Percentiles rank a stretch among this genome's conserved stretches.
Evolutionary conservation across 306 rosid genomes (phyloP).

Genomic region (Chamaecrista fasciculata): DNA sequence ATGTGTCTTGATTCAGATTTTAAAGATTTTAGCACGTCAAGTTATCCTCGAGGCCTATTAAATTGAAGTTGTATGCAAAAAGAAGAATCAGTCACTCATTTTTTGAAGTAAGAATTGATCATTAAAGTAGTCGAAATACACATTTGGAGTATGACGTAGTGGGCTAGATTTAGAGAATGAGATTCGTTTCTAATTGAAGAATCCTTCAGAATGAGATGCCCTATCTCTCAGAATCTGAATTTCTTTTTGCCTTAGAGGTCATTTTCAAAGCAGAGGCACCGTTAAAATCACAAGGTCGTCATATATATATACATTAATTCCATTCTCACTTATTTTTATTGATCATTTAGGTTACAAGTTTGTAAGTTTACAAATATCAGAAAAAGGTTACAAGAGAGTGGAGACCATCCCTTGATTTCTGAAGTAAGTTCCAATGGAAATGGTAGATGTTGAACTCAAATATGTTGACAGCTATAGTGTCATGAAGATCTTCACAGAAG

Average conservation of each 20-base stretch:
- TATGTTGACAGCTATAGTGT: slow-evolving; percentile 37
- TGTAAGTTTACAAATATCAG: too few relatives aligned
- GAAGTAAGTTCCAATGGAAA: slow-evolving; percentile 53
- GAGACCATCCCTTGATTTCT: slow-evolving; percentile 30
- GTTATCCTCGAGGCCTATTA: not conserved
- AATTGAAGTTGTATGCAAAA: slow-evolving; percentile 12
- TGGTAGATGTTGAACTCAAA: slow-evolving; percentile 39
- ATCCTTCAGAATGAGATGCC: too few relatives aligned
- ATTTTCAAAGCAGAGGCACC: slow-evolving; percentile 14
- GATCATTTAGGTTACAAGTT: slow-evolving; percentile 31
- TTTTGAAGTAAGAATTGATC: not conserved
- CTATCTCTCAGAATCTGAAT: slow-evolving; percentile 25
- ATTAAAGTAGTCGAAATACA: slow-evolving; percentile 7
- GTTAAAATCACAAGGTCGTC: slow-evolving; percentile 5
- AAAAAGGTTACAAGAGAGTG: slow-evolving; percentile 27
- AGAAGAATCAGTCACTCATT: not conserved
- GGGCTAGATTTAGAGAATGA: slow-evolving; percentile 23
- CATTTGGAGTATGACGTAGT: not conserved
- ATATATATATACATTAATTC: too few relatives aligned
- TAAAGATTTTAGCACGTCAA: not conserved
- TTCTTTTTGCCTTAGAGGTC: slow-evolving; percentile 19
- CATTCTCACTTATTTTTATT: slow-evolving; percentile 29
- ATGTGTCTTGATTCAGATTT: not conserved
- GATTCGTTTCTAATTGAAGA: slow-evolving; percentile 16
- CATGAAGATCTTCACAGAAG: slow-evolving; percentile 49